Base-by-base conservation (phyloP, 106 monocot species). In the Dendrobium nobile region DNA sequence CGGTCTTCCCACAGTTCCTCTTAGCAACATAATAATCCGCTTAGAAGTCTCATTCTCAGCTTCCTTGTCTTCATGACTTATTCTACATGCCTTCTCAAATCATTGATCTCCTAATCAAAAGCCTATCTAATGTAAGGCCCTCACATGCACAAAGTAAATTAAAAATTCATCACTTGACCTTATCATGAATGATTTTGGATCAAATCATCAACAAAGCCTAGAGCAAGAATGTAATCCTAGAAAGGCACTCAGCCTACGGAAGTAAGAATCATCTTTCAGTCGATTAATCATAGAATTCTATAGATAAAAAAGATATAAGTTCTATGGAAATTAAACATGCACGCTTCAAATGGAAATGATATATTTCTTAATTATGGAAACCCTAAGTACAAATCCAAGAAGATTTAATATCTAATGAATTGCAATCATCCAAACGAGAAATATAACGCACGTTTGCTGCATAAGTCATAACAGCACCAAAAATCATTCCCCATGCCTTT, bases 401-500 rank as follows among this genome's bases (percentile, higher is more conserved):
- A 0, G 7, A 70, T 15, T 33, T 16, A 70, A 15, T 2, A 37
- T 70, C 15, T 7, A n/a, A 42, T 8, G 37, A 70, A 70, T 37
- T 70, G 28, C 4, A 74, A 42, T 20, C 43, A 73, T 73, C 72
- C n/a, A 74, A 41, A 44, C 9, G 43, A 44, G 74, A 41, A 20
- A 33, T 51, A 28, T 40, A 72, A 72, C 11, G 41, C 42, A 42
- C 20, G 13, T 41, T 44, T 74, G 13, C 4, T 74, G n/a, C 4
- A 44, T 7, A 74, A 19, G 13, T 44, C 44, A 20, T 74, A 18
- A n/a, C n/a, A 44, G 0, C 28, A 43, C 3, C 74, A 3, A 74
- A 74, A 74, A 42, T n/a, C 42, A 74, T 74, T 74, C 74, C 37
- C 33, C 20, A 70, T 70, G 33, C 16, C 20, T 70, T 65, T 65